Conservation (phyloP, 768 basidiomycete genomes). For the Lentinula detonsa region DNA sequence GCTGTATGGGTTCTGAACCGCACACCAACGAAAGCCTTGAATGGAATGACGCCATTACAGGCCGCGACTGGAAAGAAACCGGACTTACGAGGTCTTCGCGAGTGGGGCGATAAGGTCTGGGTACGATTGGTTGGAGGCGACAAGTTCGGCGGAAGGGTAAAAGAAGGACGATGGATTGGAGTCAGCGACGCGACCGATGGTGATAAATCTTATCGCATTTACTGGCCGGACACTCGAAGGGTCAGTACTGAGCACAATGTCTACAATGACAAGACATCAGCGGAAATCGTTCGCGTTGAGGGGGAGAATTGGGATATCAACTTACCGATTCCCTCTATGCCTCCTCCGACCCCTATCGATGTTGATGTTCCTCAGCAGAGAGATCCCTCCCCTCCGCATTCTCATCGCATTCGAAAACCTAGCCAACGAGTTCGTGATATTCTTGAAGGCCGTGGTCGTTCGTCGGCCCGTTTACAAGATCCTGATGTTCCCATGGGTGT, state of each 20-base stretch:
- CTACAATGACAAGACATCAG: neutral
- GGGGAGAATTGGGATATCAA: slow-evolving; percentile 7
- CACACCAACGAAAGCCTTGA: slow-evolving; percentile 17
- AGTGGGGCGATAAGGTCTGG: slow-evolving; percentile 19
- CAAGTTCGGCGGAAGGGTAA: slow-evolving; percentile 9
- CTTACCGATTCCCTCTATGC: neutral
- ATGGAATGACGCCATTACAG: slow-evolving; percentile 19
- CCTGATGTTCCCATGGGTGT: neutral
- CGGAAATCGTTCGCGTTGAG: slow-evolving; percentile 7
- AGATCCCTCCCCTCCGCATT: neutral
- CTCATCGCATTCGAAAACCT: neutral
- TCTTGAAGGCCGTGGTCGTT: neutral
- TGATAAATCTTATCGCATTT: slow-evolving; percentile 10
- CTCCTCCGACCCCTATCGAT: too few relatives aligned
- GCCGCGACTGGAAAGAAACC: slow-evolving; percentile 16
- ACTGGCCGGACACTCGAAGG: slow-evolving; percentile 16
- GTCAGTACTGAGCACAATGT: slow-evolving; percentile 13
- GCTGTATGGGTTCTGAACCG: slow-evolving; percentile 28
- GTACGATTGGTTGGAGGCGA: slow-evolving; percentile 7
- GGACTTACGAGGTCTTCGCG: slow-evolving; percentile 14
- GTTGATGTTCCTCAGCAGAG: neutral
- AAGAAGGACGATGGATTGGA: slow-evolving; percentile 13
- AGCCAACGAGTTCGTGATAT: neutral
- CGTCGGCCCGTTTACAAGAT: too few relatives aligned
- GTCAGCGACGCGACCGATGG: slow-evolving; percentile 9